phyloP scores from a whole-genome alignment of 805 yeast genomes.

The Barnettozyma siamensis region DNA sequence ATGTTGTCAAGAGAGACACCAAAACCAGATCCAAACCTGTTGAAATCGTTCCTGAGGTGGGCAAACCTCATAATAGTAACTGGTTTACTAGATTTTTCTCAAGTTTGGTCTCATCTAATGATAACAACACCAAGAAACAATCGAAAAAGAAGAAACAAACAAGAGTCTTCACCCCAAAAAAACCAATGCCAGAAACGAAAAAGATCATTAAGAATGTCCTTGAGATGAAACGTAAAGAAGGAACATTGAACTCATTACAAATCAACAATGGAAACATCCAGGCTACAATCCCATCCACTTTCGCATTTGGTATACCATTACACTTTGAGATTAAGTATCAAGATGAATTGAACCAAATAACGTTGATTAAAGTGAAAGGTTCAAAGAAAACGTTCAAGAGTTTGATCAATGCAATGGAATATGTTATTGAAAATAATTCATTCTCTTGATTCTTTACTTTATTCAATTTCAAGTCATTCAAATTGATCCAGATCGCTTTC shows the following conservation, averaged over 20 bases:
- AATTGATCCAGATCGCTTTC: too few species aligned
- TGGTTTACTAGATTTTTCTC: conserved; percentile 36
- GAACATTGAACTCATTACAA: conserved; percentile 40
- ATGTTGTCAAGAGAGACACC: conserved; percentile 14
- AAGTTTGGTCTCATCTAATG: conserved; percentile 18
- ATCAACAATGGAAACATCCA: conserved; percentile 38
- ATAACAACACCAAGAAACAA: conserved; percentile 10
- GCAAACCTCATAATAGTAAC: conserved; percentile 24
- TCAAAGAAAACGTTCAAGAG: conserved; percentile 40
- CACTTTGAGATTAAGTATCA: conserved; percentile 40
- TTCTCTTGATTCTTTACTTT: not conserved
- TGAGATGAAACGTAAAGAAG: conserved; percentile 43
- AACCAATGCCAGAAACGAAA: conserved; percentile 19
- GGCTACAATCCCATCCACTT: conserved; percentile 43
- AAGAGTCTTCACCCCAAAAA: conserved; percentile 13
- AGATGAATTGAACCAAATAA: conserved; percentile 33
- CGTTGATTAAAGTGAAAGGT: conserved; percentile 40
- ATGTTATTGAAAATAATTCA: conserved; percentile 36
- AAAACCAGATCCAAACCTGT: not conserved
- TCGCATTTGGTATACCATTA: conserved; percentile 40
- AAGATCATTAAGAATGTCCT: conserved; percentile 33
- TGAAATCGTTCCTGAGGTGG: conserved; percentile 13
- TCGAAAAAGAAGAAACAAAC: conserved; percentile 7
- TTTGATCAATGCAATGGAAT: conserved; percentile 37
- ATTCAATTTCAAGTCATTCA: too few species aligned